Base-by-base conservation (phyloP, 148 eudicot species). In the Rhododendron vialii region DNA sequence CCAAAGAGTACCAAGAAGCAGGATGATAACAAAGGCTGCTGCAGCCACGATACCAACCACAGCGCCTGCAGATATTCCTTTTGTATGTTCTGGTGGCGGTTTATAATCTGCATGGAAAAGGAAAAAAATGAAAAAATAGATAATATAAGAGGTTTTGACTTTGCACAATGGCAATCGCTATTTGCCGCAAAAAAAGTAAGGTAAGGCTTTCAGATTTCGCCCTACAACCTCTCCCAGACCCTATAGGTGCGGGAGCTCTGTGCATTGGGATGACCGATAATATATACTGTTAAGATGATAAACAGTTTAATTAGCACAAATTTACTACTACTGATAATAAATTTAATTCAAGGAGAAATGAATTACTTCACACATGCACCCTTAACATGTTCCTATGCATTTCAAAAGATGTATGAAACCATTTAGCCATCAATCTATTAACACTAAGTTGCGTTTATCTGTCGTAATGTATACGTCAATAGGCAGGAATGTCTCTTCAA, bases 11-110 rank as follows among this genome's bases (percentile, higher is more conserved):
- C 43, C 43, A 41, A 41, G 43, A 83, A 89, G 53, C 78, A 89
- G 22, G 45, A 87, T 17, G 36, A 84, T 47, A 12, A 28, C 35
- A 24, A 67, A 87, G 35, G 82, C 73, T 14, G 83, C 86, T 48
- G 81, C 91, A 75, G 63, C 55, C 63, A 82, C 92, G 35, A 88
- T 86, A 22, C 88, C 86, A 71, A 80, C 87, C 53, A 90, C 86
- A 84, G 57, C 50, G 3, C 89, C 86, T 14, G 7, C 61, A 26
- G 88, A 86, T n/a, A 84, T 20, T 59, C 81, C n/a, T 4, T 84
- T 81, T 83, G 76, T 76, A 51, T 83, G 38, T 83, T 80, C 71
- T 78, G 59, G 45, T 82, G 81, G 87, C 17, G 79, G 80, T 41
- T 71, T 26, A 79, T 43, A 83, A 83, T 88, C 88, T 88, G 69